phyloP scores from a whole-genome alignment of 257 asterid genomes.

The Handroanthus guayacan region DNA sequence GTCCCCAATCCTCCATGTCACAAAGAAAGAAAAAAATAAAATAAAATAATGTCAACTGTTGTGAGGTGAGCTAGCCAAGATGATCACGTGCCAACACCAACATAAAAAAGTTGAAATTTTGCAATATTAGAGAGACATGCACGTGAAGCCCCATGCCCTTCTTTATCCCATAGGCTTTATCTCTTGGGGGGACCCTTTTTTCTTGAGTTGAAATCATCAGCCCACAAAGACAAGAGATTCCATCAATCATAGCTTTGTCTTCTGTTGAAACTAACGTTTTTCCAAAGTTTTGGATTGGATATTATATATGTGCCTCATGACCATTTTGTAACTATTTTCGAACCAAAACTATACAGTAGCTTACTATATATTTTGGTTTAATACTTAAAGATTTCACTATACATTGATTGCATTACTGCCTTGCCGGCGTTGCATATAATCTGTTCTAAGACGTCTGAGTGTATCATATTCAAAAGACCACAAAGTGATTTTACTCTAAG shows the following conservation, averaged over 20 bases:
- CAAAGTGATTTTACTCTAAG: too few relatives aligned
- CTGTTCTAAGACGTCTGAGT: too few relatives aligned
- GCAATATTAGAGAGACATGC: not conserved
- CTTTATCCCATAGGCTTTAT: not conserved
- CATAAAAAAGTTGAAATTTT: not conserved
- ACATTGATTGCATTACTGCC: too few relatives aligned
- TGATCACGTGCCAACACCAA: conserved; percentile 13
- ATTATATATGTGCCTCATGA: too few relatives aligned
- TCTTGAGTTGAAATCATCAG: conserved; percentile 9
- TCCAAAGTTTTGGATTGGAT: too few relatives aligned
- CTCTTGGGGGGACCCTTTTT: conserved; percentile 25
- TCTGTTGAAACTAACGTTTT: not conserved
- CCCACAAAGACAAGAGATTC: not conserved
- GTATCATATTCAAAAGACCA: too few relatives aligned
- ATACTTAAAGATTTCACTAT: too few relatives aligned
- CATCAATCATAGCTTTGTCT: not conserved
- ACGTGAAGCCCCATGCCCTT: conserved; percentile 37
- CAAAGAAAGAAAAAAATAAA: not conserved
- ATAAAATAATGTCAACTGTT: not conserved
- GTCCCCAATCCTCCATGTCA: not conserved
- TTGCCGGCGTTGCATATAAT: too few relatives aligned
- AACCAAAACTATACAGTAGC: too few relatives aligned
- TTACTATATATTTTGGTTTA: too few relatives aligned
- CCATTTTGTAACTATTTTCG: too few relatives aligned
- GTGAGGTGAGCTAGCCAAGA: not conserved